Evolutionary conservation across 768 basidiomycete species (phyloP).

Genomic region (Suillus subalutaceus): DNA sequence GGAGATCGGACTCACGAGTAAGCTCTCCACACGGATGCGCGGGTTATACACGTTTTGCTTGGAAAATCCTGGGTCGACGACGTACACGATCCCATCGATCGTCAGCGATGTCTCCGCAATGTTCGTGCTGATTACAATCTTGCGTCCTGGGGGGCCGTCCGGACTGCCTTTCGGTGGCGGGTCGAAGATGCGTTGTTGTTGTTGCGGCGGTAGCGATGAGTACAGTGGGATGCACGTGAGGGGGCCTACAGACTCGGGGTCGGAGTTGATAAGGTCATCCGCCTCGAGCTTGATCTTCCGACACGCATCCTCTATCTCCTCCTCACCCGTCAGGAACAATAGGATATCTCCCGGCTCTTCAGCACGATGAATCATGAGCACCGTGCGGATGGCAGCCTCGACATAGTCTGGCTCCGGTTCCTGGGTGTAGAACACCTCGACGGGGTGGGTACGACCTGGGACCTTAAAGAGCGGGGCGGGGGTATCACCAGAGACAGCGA

Average conservation of each 20-base stretch:
- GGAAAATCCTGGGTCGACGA: slow-evolving; percentile 96
- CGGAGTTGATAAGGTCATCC: slow-evolving; percentile 76
- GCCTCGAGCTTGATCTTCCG: slow-evolving; percentile 91
- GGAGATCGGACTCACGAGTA: slow-evolving; percentile 95
- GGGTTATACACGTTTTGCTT: slow-evolving; percentile 99
- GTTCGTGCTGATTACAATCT: slow-evolving; percentile 94
- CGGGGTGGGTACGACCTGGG: slow-evolving; percentile 91
- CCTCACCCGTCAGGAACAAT: slow-evolving; percentile 96
- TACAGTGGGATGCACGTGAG: slow-evolving; percentile 91
- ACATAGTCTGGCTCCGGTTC: slow-evolving; percentile 96
- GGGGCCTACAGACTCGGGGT: slow-evolving; percentile 80
- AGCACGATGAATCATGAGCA: slow-evolving; percentile 95
- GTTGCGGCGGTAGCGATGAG: slow-evolving; percentile 90
- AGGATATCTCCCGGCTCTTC: slow-evolving; percentile 93
- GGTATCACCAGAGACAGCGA: slow-evolving; percentile 48
- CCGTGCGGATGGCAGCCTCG: slow-evolving; percentile 95
- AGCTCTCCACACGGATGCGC: slow-evolving; percentile 91
- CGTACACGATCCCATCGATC: slow-evolving; percentile 98
- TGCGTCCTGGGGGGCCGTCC: slow-evolving; percentile 84
- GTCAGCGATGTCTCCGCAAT: slow-evolving; percentile 98
- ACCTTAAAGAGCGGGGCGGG: slow-evolving; percentile 86
- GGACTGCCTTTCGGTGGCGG: slow-evolving; percentile 65
- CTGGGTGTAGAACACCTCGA: slow-evolving; percentile 94
- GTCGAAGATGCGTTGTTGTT: slow-evolving; percentile 97
- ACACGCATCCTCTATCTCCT: slow-evolving; percentile 98